Base-by-base conservation (phyloP, 2,329 filamentous ascomycete genomes). In the Arthrobotrys megalospora region DNA sequence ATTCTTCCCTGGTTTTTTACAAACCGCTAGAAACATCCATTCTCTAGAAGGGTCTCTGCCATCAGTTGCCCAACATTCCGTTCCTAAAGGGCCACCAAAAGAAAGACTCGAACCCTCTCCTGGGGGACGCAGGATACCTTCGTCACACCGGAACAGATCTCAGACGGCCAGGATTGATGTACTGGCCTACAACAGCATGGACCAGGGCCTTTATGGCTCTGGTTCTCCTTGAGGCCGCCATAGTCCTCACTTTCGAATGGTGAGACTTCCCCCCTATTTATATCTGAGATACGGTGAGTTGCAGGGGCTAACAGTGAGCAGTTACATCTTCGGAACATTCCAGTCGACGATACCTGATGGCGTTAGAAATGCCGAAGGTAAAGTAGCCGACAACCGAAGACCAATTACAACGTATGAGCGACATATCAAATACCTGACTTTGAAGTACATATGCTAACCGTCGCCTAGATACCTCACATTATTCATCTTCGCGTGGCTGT, bases 401-500 rank as follows among this genome's bases (percentile, higher is more conserved):
- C 71, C 72, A 71, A 97, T 99, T 80, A 95, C 96, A 28, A 98
- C 95, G 43, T 98, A 97, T 43, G 80, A 66, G n/a, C 53, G 6
- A 52, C 36, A 14, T 7, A 34, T 7, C 16, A 10, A 66, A 41
- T 16, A 43, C 19, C 4, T 45, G 8, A 14, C 19, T 32, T 69
- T 10, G 47, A 41, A 36, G 38, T 28, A 12, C 28, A 16, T 32
- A 7, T 6, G 53, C 80, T 81, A 76, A 81, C 48, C n/a, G 43
- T 63, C 24, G 19, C 47, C 21, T 50, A 82, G 81, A 68, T 82
- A 82, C 85, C 88, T 99, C 75, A 93, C 95, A 24, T 90, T 99
- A 55, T 97, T 98, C 87, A 97, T 97, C 84, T 97, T 99, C 84
- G 96, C 93, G 79, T 98, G 97, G 86, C 85, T 99, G 73, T 99